phyloP scores from a whole-genome alignment of 352 stramenopile genomes.

The Phytophthora kernoviae region DNA sequence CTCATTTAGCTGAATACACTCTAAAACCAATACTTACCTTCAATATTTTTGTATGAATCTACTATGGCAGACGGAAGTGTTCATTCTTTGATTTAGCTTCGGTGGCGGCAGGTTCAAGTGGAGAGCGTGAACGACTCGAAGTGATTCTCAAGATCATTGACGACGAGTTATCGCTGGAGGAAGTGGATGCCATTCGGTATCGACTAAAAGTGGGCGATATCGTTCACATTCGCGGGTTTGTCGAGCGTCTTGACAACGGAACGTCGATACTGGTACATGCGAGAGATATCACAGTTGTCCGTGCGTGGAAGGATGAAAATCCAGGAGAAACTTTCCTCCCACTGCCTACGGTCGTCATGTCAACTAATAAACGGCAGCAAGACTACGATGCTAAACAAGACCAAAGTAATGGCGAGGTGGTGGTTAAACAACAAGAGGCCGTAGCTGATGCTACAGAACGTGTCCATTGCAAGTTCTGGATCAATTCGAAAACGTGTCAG shows the following conservation, averaged over 20 bases:
- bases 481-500: constrained; percentile 80
- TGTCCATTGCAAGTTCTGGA: constrained; percentile 83
- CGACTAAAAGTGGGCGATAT: constrained; percentile 71
- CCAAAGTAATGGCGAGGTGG: background rate
- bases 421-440: background rate
- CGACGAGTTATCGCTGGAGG: constrained; percentile 59
- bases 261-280: constrained; percentile 50
- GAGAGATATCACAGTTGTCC: constrained; percentile 40
- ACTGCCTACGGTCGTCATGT: constrained; percentile 42
- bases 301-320: constrained; percentile 60
- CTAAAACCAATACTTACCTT: background rate
- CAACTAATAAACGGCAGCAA: constrained; percentile 12
- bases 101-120: constrained; percentile 12
- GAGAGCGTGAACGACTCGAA: constrained; percentile 51
- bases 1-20: background rate
- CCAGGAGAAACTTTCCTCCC: constrained; percentile 65
- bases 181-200: constrained; percentile 69
- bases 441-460: constrained; percentile 5
- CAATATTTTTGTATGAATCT: background rate
- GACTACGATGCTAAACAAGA: constrained; percentile 2
- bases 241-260: constrained; percentile 43
- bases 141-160: constrained; percentile 84
- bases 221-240: constrained; percentile 61
- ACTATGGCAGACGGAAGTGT: constrained; percentile 53
- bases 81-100: constrained; percentile 79